Conservation (phyloP, 78 protist species). For the Isochrysis galbana region DNA sequence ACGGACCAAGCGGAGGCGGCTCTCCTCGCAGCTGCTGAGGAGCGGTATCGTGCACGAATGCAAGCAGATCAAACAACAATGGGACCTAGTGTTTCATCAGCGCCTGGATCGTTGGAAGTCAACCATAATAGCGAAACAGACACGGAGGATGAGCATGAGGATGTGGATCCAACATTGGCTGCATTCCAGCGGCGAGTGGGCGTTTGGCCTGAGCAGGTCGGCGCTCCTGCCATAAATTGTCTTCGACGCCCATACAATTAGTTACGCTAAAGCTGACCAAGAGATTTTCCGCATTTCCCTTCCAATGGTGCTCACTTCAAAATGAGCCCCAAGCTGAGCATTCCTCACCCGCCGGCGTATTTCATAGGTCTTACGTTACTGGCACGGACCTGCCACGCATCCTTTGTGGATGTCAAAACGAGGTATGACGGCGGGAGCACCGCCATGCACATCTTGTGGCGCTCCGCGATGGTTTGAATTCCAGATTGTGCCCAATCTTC, state of each 20-base stretch:
- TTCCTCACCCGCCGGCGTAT: too few species aligned
- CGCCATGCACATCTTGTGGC: conserved; percentile 2
- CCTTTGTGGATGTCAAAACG: background rate
- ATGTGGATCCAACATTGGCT: background rate
- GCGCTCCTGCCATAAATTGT: too few species aligned
- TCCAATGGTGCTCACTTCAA: too few species aligned
- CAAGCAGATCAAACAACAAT: too few species aligned
- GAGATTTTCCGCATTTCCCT: too few species aligned
- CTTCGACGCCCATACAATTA: too few species aligned
- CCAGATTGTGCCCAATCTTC: background rate
- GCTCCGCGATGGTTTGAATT: background rate
- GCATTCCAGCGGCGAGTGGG: background rate
- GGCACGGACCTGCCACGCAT: background rate
- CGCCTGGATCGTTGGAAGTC: too few species aligned
- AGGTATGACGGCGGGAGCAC: background rate
- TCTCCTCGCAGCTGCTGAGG: too few species aligned
- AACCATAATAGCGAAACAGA: too few species aligned
- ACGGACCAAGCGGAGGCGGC: background rate
- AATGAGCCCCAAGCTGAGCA: too few species aligned
- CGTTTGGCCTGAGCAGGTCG: background rate
- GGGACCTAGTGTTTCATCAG: too few species aligned
- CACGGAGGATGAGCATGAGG: background rate
- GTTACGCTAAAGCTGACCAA: too few species aligned
- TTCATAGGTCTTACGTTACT: background rate
- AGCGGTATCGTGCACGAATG: background rate